Base-by-base conservation (phyloP, 164 flowering plant genomes). In the Chloranthus sessilifolius region DNA sequence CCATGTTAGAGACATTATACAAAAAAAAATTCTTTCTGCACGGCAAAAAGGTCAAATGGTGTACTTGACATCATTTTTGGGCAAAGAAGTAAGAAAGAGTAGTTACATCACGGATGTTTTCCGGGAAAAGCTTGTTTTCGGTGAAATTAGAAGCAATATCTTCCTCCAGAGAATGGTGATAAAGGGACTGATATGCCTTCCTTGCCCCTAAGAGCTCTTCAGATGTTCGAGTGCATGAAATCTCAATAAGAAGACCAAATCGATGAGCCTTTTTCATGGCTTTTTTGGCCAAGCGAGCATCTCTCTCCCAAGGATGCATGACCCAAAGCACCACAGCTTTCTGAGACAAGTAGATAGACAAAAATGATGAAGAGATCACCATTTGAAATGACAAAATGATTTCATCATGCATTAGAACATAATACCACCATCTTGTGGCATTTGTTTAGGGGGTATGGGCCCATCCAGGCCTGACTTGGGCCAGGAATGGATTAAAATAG, bases 301-400 rank as follows among this genome's bases (percentile, higher is more conserved):
- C 97, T 60, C 97, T 74, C 56, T 89, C 95, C 83, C 84, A 83
- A 0, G 92, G 89, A 55, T 88, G 89, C 88, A 81, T 78, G 0
- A 82, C 64, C 84, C 92, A 81, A 1, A 72, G 66, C 65, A 82
- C 82, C 47, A 82, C 65, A 5, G 95, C 88, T 59, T 77, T 68
- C 97, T 90, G 48, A 9, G 9, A 37, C 1, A 31, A 28, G 17
- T 6, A 22, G 33, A 30, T 7, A 47, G n/a, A 26, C 10, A 17
- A n/a, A n/a, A n/a, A n/a, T n/a, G n/a, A n/a, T n/a, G n/a, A n/a
- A n/a, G n/a, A n/a, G n/a, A n/a, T n/a, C n/a, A n/a, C n/a, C n/a
- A n/a, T n/a, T n/a, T n/a, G n/a, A n/a, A n/a, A n/a, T n/a, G n/a
- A n/a, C n/a, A n/a, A n/a, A n/a, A n/a, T n/a, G n/a, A n/a, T n/a